These are phyloP conservation scores for Leucocoprinus leucothites DNA, from an alignment of 768 basidiomycete genomes.

Conservation along the genomic window DNA sequence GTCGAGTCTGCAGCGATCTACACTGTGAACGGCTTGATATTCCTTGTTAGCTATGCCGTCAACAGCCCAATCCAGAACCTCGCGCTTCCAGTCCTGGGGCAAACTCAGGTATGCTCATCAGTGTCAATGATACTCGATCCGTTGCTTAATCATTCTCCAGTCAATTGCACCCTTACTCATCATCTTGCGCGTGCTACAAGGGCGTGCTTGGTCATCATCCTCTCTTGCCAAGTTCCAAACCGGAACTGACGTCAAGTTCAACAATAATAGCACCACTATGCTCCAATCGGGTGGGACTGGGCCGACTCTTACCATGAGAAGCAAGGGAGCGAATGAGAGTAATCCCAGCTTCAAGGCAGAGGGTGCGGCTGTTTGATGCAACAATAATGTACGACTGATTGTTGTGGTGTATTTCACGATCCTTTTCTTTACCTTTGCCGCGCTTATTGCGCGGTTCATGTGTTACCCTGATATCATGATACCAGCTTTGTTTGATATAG, in stretches of 20 bases:
- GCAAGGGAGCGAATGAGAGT: slow-evolving; percentile 1
- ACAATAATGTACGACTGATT: too few relatives aligned
- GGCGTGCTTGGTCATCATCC: slow-evolving; percentile 14
- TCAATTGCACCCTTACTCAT: slow-evolving; percentile 16
- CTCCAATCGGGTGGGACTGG: neutral
- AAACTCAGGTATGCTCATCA: slow-evolving; percentile 16
- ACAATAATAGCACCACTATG: slow-evolving; percentile 2
- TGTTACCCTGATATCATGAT: too few relatives aligned
- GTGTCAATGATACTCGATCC: neutral
- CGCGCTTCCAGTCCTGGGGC: slow-evolving; percentile 22
- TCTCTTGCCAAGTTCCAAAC: slow-evolving; percentile 8
- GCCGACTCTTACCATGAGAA: slow-evolving; percentile 4
- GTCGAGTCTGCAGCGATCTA: slow-evolving; percentile 37
- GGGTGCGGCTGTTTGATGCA: neutral
- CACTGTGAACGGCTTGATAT: slow-evolving; percentile 27
- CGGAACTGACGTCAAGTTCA: slow-evolving; percentile 5
- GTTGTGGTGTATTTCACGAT: too few relatives aligned
- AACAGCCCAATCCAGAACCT: slow-evolving; percentile 24
- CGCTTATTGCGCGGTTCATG: too few relatives aligned
- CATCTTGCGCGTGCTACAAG: slow-evolving; percentile 17
- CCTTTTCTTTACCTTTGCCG: too few relatives aligned
- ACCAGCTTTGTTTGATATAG: too few relatives aligned
- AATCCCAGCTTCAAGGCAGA: slow-evolving; percentile 2
- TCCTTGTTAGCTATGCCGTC: slow-evolving; percentile 30
- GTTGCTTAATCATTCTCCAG: neutral